phyloP scores from a whole-genome alignment of 306 rosid genomes.

The Cucurbita moschata region DNA sequence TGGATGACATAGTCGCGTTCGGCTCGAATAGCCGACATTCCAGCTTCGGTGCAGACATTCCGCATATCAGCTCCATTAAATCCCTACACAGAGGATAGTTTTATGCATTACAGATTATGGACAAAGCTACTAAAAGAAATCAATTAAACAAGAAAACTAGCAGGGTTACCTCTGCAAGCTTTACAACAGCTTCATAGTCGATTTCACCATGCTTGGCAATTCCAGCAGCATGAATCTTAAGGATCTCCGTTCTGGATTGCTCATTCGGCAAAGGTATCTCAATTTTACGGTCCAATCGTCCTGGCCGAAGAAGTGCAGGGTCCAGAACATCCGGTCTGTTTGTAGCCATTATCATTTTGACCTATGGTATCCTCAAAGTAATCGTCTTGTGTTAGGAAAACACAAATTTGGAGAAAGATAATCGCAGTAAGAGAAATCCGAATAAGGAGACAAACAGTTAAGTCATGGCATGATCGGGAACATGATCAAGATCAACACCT shows the following conservation, averaged over 20 bases:
- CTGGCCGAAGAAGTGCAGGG: slow-evolving; percentile 95
- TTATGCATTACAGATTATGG: not conserved
- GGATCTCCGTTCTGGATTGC: slow-evolving; percentile 90
- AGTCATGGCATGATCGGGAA: not conserved
- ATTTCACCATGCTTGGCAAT: slow-evolving; percentile 96
- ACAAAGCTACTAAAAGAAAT: not conserved
- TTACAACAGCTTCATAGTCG: slow-evolving; percentile 95
- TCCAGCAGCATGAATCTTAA: slow-evolving; percentile 95
- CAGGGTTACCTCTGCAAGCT: slow-evolving; percentile 77
- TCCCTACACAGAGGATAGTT: slow-evolving; percentile 35
- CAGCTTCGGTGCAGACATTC: slow-evolving; percentile 96
- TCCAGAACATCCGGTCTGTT: slow-evolving; percentile 90
- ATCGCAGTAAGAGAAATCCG: not conserved
- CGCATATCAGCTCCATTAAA: slow-evolving; percentile 95
- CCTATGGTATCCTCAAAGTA: slow-evolving; percentile 27
- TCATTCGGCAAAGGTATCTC: slow-evolving; percentile 97
- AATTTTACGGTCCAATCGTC: slow-evolving; percentile 84
- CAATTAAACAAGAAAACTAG: not conserved
- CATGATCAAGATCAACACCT: not conserved
- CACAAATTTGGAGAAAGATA: not conserved
- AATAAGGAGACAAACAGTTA: not conserved
- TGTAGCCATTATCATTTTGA: slow-evolving; percentile 97
- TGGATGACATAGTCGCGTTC: slow-evolving; percentile 94
- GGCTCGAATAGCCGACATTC: slow-evolving; percentile 94
- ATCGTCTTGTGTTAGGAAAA: not conserved